A percentile compares a stretch with the other conserved stretches of the same genome.
Evolutionary conservation across 305 asterid genomes (phyloP).

Genomic region (Solanum hybrid): DNA sequence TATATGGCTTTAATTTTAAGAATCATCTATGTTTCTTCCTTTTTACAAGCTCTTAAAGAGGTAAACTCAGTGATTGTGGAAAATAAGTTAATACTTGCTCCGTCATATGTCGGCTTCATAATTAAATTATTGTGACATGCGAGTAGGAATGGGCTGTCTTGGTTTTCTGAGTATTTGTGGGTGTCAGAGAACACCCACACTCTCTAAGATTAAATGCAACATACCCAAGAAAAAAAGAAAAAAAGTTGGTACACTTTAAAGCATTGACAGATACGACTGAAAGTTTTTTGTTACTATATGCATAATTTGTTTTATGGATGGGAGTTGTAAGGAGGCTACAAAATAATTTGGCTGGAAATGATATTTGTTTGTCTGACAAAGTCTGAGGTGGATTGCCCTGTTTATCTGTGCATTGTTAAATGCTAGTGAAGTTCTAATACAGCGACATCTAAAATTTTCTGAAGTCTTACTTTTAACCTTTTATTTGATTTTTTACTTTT

Average conservation of each 20-base stretch:
- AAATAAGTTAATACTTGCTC: neutral
- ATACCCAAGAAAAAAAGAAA: neutral
- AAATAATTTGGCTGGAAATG: neutral
- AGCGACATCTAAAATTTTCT: neutral
- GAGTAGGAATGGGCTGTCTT: neutral
- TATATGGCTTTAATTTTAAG: constrained; percentile 7
- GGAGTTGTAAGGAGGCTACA: neutral
- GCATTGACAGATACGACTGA: neutral
- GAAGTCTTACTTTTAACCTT: neutral
- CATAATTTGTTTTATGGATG: neutral
- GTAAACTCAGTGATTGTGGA: neutral
- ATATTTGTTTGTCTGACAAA: neutral
- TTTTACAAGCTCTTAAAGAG: neutral
- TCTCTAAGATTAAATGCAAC: neutral
- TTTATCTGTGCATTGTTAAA: neutral
- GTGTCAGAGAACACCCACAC: neutral
- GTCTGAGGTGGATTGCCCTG: neutral
- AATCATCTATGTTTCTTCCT: neutral
- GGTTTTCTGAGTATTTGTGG: neutral
- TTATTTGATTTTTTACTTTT: neutral
- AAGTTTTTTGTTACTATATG: neutral
- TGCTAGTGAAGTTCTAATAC: neutral
- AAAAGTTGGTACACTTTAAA: neutral
- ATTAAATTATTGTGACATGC: neutral
- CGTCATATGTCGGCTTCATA: neutral